Evolutionary conservation across 1,284 basidiomycete species (phyloP).

Genomic region (Boletellus deceptivus): DNA sequence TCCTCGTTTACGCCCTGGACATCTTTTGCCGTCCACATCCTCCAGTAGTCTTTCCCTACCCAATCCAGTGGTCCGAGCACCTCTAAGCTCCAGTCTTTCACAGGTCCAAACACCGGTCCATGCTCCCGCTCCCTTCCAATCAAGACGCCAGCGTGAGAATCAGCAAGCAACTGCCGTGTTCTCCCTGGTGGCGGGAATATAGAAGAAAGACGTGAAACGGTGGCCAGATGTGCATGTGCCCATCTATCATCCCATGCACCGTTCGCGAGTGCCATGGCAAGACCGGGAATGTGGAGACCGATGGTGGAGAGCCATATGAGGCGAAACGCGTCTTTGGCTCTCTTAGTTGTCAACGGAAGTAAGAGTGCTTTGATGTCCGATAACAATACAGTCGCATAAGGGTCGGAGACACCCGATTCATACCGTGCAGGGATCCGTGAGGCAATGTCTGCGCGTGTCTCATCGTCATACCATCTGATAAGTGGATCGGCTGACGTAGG

Average conservation of each 20-base stretch:
- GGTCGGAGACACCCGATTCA: conserved; percentile 63
- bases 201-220: conserved; percentile 42
- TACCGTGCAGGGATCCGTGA: conserved; percentile 57
- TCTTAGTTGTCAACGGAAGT: conserved; percentile 50
- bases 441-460: conserved; percentile 48
- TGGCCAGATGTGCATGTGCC: conserved; percentile 47
- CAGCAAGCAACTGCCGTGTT: conserved; percentile 41
- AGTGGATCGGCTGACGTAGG: conserved; percentile 55
- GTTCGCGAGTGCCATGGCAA: conserved; percentile 43
- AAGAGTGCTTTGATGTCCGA: conserved; percentile 75
- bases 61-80: conserved; percentile 55
- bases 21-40: conserved; percentile 53
- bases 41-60: conserved; percentile 37
- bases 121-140: conserved; percentile 66
- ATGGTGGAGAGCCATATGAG: conserved; percentile 75
- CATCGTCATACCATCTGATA: conserved; percentile 65
- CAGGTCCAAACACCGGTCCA: conserved; percentile 57
- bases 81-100: conserved; percentile 62
- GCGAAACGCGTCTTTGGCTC: conserved; percentile 63
- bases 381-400: conserved; percentile 78
- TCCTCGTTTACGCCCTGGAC: conserved; percentile 45
- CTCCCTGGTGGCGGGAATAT: conserved; percentile 50
- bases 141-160: conserved; percentile 61
- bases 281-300: conserved; percentile 73
- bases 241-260: conserved; percentile 64